phyloP scores from a whole-genome alignment of 2,329 filamentous ascomycete genomes.

The Cordyceps cicadae region DNA sequence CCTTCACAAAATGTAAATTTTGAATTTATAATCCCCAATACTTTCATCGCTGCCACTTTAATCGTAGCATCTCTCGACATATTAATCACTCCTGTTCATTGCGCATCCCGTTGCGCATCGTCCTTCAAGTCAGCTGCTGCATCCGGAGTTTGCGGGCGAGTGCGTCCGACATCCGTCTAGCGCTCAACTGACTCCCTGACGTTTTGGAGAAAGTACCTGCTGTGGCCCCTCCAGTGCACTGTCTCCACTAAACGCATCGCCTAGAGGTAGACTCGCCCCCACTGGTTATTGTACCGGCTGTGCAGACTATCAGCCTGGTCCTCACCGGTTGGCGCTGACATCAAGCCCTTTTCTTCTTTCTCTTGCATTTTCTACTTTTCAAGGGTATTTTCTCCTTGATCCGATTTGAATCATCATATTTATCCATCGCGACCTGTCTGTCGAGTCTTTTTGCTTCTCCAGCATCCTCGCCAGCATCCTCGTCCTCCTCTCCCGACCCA shows the following conservation, averaged over 20 bases:
- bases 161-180: conserved; percentile 1
- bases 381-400: neutral
- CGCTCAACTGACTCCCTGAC: neutral
- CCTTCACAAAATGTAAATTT: neutral
- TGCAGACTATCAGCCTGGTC: neutral
- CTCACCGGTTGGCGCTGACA: conserved; percentile 7
- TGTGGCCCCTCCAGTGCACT: neutral
- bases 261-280: neutral
- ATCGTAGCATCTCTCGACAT: neutral
- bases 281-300: too few species aligned
- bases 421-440: neutral
- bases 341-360: neutral
- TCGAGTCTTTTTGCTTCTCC: neutral
- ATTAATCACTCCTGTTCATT: too few species aligned
- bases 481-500: neutral
- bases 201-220: neutral
- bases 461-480: neutral
- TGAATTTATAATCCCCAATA: neutral
- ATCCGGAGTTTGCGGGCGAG: conserved; percentile 11
- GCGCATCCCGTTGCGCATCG: too few species aligned
- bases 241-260: neutral
- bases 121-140: neutral
- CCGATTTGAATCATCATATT: neutral
- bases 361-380: neutral
- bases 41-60: neutral